Evolutionary conservation across 257 asterid species (phyloP), one percentile per base, ranked within the genome.

Genomic region (Capsicum baccatum): DNA sequence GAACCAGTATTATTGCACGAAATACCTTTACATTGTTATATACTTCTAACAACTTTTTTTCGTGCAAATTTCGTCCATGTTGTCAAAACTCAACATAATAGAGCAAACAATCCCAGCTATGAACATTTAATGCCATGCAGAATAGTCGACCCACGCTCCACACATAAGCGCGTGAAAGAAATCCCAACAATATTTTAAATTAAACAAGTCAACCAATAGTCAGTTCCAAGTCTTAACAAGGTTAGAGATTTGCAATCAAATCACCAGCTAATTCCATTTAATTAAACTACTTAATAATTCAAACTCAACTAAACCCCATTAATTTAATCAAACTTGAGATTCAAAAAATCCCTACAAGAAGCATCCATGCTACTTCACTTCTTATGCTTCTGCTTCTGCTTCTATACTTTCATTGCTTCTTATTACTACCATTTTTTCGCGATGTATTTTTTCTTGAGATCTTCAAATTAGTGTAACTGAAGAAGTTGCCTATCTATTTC

Each of bases 401-500:
- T 4, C 70, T 63, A 6, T 50, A 9, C 56, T 26, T 70, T 17
- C 14, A 52, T n/a, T 37, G 67, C 84, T 67, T 26, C 35, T 13
- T 52, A n/a, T 19, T 60, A 17, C 10, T 66, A 17, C 19, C 60
- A 56, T 56, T 15, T 39, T 81, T 83, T 50, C 47, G 80, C 50
- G 8, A 26, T 73, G 64, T 80, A 39, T 83, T 83, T 56, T 79
- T 76, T 86, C 95, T 94, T 83, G 97, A 92, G 95, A 94, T 94
- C 97, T 87, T 93, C 94, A 91, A 92, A 89, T 44, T 84, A 8
- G n/a, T 56, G 6, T 39, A 15, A 54, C 47, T n/a, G 44, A 80
- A 84, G 96, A 93, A 92, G 88, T 88, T 91, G 81, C 96, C 92
- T 86, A 90, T 85, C 87, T 83, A 91, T 86, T 92, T 92, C 94